Conservation (phyloP, 306 rosid genomes). For the Vigna trinervia region DNA sequence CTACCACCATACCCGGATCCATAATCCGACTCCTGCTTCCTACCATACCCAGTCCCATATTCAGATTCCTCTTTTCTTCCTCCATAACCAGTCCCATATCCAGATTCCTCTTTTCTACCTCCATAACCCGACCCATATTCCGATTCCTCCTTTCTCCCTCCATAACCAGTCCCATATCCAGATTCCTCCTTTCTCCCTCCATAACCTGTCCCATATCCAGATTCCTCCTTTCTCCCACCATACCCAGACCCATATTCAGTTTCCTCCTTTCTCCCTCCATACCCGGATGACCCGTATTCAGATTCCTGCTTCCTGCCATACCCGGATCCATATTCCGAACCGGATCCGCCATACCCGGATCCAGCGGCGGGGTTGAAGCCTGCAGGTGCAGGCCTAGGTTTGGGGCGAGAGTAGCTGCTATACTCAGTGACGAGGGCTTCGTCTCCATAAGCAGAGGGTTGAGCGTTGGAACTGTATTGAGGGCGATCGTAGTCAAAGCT, state of each 20-base stretch:
- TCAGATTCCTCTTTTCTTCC: constrained; percentile 8
- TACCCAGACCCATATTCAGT: background rate
- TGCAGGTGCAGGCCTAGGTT: constrained; percentile 58
- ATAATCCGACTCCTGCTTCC: constrained; percentile 10
- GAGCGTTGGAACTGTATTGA: constrained; percentile 53
- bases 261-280: background rate
- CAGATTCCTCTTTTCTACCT: constrained; percentile 23
- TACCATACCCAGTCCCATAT: constrained; percentile 41
- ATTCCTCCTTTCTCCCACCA: background rate
- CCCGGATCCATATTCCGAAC: constrained; percentile 40
- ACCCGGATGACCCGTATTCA: constrained; percentile 31
- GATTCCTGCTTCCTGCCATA: constrained; percentile 35
- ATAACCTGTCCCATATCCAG: background rate
- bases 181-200: background rate
- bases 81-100: constrained; percentile 25
- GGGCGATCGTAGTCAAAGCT: constrained; percentile 81
- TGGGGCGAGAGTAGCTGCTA: constrained; percentile 70
- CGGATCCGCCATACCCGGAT: constrained; percentile 19
- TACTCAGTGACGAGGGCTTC: constrained; percentile 74
- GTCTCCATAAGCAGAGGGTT: constrained; percentile 77
- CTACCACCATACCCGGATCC: constrained; percentile 43
- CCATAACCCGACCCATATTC: constrained; percentile 40
- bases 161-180: constrained; percentile 12
- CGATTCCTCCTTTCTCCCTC: constrained; percentile 10
- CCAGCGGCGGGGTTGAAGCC: constrained; percentile 39